Evolutionary conservation across 129 eudicot species (phyloP), one percentile per base, ranked within the genome.

Genomic region (Tagetes erecta): DNA sequence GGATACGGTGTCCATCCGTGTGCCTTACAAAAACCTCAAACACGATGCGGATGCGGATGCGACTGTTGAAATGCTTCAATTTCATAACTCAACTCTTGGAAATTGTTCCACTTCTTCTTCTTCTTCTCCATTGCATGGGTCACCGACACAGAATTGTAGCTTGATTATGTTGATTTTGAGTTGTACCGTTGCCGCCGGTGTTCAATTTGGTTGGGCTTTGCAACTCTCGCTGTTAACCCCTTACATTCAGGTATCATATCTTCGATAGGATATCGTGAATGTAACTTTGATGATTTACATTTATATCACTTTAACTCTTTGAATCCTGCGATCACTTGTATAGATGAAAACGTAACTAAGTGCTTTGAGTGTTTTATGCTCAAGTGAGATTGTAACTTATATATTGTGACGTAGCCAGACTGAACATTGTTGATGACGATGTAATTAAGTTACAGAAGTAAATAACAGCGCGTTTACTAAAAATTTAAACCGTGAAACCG

Each of bases 181-280:
- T 13, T 94, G 97, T 72, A 86, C 91, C 40, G 86, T 94, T 27
- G 98, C 98, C 38, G 98, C 97, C 34, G 97, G 97, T 37, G 97
- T 94, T 27, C 98, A 94, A 60, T 94, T 94, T 47, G 97, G 97
- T 14, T 94, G 98, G 98, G 98, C 98, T 1, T 85, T 94, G 80
- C 98, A 94, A 75, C 88, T 94, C 40, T 90, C 97, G 10, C 94
- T 94, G 44, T 88, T 94, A 68, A 94, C 99, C 55, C 97, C 99
- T 49, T 94, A 91, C 76, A 83, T 94, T 78, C 99, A 91, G 99
- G 97, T 87, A 20, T 5, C 40, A 8, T 64, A 37, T 68, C 27
- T 20, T 20, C 27, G 27, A 20, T 20, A 20, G 27, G 27, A 20
- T 20, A 20, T 20, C 27, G 27, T 20, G 27, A 20, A 20, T 20